Percentiles rank a stretch among this genome's conserved stretches.
Conservation (phyloP, 352 stramenopile genomes). For the Pythium sp. region DNA sequence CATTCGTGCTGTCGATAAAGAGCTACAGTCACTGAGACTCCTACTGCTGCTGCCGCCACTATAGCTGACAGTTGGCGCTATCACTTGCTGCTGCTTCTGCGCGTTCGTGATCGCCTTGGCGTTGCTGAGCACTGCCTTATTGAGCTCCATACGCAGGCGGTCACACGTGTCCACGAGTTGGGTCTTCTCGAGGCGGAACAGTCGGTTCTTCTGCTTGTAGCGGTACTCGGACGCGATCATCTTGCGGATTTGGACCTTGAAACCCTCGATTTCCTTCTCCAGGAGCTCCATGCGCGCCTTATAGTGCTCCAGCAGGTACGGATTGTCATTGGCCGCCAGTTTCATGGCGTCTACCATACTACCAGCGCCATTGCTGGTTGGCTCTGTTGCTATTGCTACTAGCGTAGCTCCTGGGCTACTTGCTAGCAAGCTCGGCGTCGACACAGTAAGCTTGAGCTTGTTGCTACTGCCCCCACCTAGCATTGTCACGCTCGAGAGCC, state of each 20-base stretch:
- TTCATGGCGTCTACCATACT: neutral
- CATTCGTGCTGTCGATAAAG: neutral
- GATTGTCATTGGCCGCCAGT: slow-evolving; percentile 41
- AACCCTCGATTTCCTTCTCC: slow-evolving; percentile 49
- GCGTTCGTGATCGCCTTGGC: slow-evolving; percentile 30
- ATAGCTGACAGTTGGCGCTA: neutral
- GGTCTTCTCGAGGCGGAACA: slow-evolving; percentile 43
- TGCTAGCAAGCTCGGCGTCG: slow-evolving; percentile 1
- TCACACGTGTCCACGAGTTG: slow-evolving; percentile 49
- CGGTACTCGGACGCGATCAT: slow-evolving; percentile 79
- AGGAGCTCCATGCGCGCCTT: slow-evolving; percentile 46
- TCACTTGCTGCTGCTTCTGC: slow-evolving; percentile 11
- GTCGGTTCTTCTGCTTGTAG: slow-evolving; percentile 67
- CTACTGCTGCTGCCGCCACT: neutral
- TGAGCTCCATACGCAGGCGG: slow-evolving; percentile 41
- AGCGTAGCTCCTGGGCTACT: neutral
- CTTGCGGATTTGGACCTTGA: slow-evolving; percentile 73
- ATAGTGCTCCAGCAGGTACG: slow-evolving; percentile 68
- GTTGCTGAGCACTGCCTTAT: slow-evolving; percentile 34
- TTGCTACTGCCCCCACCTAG: neutral
- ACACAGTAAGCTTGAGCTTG: slow-evolving; percentile 7
- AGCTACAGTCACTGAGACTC: neutral
- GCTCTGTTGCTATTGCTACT: neutral
- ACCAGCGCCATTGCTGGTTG: slow-evolving; percentile 1
- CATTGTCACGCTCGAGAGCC: neutral